Percentiles rank a stretch among this genome's conserved stretches.
Conservation (phyloP, 805 yeast species). For the Metschnikowia aberdeeniae region DNA sequence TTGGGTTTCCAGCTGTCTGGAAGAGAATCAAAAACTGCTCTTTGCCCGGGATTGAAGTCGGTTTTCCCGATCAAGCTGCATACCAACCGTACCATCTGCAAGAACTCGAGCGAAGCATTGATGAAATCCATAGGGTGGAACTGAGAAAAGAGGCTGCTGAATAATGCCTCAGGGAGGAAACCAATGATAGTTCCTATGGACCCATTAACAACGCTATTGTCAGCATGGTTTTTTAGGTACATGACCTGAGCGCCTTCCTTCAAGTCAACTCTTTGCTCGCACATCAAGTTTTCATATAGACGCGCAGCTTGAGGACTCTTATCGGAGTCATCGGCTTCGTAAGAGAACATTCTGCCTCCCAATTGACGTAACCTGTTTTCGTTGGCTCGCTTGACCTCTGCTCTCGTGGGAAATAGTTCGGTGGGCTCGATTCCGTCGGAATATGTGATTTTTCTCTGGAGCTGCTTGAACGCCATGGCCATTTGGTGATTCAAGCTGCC, state of each 20-base stretch:
- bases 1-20: constrained; percentile 15
- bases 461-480: constrained; percentile 43
- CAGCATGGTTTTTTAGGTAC: constrained; percentile 68
- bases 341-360: constrained; percentile 42
- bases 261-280: constrained; percentile 54
- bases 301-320: constrained; percentile 34
- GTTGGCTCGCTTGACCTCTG: constrained; percentile 69
- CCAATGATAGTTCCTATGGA: constrained; percentile 67
- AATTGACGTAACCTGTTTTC: constrained; percentile 43
- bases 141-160: constrained; percentile 6
- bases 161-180: constrained; percentile 30
- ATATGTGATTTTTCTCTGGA: constrained; percentile 49
- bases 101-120: constrained; percentile 10
- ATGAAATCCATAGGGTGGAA: constrained; percentile 14
- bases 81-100: constrained; percentile 10
- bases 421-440: constrained; percentile 67
- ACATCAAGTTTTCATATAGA: constrained; percentile 62
- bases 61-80: constrained; percentile 9
- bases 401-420: constrained; percentile 66
- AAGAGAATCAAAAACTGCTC: constrained; percentile 2
- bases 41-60: constrained; percentile 6
- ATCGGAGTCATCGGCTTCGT: constrained; percentile 56
- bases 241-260: constrained; percentile 78
- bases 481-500: constrained; percentile 54
- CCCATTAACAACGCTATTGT: constrained; percentile 71